These are phyloP conservation scores for Microbotryomycetes sp. DNA, from an alignment of 1,284 basidiomycete genomes.

Conservation along the genomic window DNA sequence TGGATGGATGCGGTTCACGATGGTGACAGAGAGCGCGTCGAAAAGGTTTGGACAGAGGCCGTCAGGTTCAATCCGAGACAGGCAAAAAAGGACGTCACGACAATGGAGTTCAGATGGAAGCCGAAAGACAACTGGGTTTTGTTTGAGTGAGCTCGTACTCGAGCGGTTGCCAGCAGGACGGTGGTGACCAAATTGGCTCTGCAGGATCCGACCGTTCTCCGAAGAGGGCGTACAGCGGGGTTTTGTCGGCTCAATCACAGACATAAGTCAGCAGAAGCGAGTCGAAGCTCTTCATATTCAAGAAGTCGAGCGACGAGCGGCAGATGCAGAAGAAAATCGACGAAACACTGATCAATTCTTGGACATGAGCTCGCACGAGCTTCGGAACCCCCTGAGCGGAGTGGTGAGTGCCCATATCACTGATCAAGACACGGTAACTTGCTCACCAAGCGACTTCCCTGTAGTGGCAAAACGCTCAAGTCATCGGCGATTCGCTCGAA, in stretches of 20 bases:
- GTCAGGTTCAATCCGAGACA: background rate
- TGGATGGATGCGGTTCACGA: background rate
- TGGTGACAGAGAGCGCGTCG: background rate
- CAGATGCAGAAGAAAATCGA: constrained; percentile 9
- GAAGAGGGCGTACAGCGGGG: background rate
- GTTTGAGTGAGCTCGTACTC: background rate
- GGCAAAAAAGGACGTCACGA: background rate
- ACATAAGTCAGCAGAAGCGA: constrained; percentile 2
- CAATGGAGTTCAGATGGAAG: constrained; percentile 5
- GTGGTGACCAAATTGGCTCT: too few relatives aligned
- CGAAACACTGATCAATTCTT: constrained; percentile 4
- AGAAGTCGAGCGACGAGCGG: constrained; percentile 4
- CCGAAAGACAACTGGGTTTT: background rate
- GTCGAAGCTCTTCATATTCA: constrained; percentile 5
- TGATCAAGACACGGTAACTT: background rate
- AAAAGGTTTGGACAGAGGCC: constrained; percentile 1
- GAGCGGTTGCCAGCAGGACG: too few relatives aligned
- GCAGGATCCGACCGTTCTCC: background rate
- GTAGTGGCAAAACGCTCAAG: constrained; percentile 1
- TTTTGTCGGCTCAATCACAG: constrained; percentile 5
- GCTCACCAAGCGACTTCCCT: background rate
- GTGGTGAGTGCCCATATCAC: background rate
- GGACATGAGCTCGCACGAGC: constrained; percentile 6
- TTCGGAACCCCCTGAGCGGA: constrained; percentile 6
- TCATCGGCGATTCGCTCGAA: constrained; percentile 3